Evolutionary conservation across 306 rosid species (phyloP), one percentile per base, ranked within the genome.

Genomic region (Begonia peltatifolia): DNA sequence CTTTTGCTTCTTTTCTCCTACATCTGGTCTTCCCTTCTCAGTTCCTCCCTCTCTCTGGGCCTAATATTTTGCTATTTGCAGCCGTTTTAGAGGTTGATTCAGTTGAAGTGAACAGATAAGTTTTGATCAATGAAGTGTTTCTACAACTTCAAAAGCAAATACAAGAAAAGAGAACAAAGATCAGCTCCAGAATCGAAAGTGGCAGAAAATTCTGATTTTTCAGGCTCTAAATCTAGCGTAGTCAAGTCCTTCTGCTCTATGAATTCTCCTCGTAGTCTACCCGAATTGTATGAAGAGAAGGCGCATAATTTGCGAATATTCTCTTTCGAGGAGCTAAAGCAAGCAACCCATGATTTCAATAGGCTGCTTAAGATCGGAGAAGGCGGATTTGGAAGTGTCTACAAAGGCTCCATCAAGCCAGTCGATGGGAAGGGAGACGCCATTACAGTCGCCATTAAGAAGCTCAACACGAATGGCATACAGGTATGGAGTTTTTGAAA

Each of bases 311-410:
- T 84, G 72, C 63, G 88, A 38, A 78, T 62, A 0, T 88, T 84
- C 70, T 71, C 87, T 12, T 76, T 63, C 46, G 6, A 49, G 0
- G 95, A 88, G 77, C 87, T 84, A 47, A 78, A 60, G 54, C 68
- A 55, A 4, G 95, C 95, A 4, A 82, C 96, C 3, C 53, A 59
- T 20, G 68, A 76, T 69, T 84, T 88, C 76, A 74, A 52, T 54
- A 74, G 78, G 71, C 69, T 82, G 55, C 71, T 65, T 48, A 79
- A 84, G 79, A 82, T 84, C 17, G 95, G 97, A 11, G 93, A 88
- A 76, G 97, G 97, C 41, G 97, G 97, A 59, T 88, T 88, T 68
- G 95, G 97, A 41, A 79, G 74, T 64, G 97, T 88, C 0, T 88
- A 67, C 56, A 84, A 77, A 71, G 93, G 81, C 49, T 79, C 84